Evolutionary conservation across 495 filamentous ascomycete species (phyloP), one percentile per base, ranked within the genome.

Genomic region (Hypoxylon intermedium): DNA sequence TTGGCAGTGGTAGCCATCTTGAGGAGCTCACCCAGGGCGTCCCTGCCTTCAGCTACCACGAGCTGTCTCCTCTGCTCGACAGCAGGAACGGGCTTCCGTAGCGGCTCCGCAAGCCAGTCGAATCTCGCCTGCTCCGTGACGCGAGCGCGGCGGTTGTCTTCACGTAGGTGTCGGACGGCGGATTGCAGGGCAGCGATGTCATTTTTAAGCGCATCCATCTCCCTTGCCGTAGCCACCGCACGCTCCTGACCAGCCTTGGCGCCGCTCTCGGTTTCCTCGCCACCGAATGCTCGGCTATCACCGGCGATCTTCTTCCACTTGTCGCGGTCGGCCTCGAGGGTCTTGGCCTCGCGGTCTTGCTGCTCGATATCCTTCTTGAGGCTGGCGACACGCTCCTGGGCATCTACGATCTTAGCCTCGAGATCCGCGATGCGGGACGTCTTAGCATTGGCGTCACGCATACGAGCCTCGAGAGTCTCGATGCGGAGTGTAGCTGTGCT

Each of bases 401-500:
- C 83, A 68, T 83, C 69, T 51, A 78, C 70, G 67, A 91, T 74
- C 74, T 81, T 72, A 11, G 72, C 71, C 65, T 91, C 87, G 1
- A 91, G 79, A 26, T 88, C 86, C 21, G 77, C 79, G 49, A 92
- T 88, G 18, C 78, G 75, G 20, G 82, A 79, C 18, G 81, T 76
- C 69, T 88, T 87, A 54, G 90, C 88, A 26, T 88, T 83, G 9
- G 90, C 84, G 62, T 96, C 92, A 34, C 89, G 85, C 81, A 87
- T 89, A 12, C 88, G 81, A 18, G 82, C 81, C 68, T 97, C 93
- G 38, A 98, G 87, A 4, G 91, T 89, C 73, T 97, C 94, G 67
- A 96, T 93, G 72, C 96, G 95, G 57, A 96, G 89, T 2, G 85
- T 83, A 7, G 91, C 82, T 26, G 90, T 90, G 61, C 89, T 87